Evolutionary conservation across 495 filamentous ascomycete species (phyloP).

Genomic region (Aspergillus funiculosus): DNA sequence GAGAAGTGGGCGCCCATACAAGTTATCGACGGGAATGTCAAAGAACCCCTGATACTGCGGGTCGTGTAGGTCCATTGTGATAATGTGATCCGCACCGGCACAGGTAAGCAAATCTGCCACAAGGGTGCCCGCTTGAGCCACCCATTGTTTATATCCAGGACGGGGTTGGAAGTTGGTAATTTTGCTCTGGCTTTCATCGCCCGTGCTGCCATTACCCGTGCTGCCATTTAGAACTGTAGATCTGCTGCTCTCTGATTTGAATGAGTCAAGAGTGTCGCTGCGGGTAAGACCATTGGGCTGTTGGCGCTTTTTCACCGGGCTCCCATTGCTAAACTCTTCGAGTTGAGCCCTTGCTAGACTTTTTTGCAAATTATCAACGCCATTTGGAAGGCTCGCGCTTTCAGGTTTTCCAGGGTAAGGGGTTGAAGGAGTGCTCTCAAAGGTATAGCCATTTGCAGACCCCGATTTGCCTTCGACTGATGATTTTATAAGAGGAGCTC

Average conservation of each 20-base stretch:
- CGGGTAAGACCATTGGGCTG: slow-evolving; percentile 41
- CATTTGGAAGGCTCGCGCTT: slow-evolving; percentile 56
- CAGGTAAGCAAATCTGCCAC: slow-evolving; percentile 92
- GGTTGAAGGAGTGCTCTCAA: slow-evolving; percentile 86
- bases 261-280: slow-evolving; percentile 58
- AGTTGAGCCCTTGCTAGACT: slow-evolving; percentile 57
- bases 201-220: slow-evolving; percentile 37
- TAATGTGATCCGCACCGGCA: slow-evolving; percentile 92
- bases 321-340: slow-evolving; percentile 47
- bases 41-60: slow-evolving; percentile 99
- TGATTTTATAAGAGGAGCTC: slow-evolving; percentile 75
- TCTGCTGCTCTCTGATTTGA: slow-evolving; percentile 39
- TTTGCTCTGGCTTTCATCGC: slow-evolving; percentile 49
- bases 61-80: slow-evolving; percentile 94
- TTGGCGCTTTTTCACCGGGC: slow-evolving; percentile 38
- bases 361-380: slow-evolving; percentile 58
- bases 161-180: slow-evolving; percentile 65
- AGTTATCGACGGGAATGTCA: slow-evolving; percentile 95
- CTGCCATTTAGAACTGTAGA: slow-evolving; percentile 23
- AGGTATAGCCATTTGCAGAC: slow-evolving; percentile 68
- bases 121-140: slow-evolving; percentile 92
- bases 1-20: slow-evolving; percentile 82
- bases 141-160: slow-evolving; percentile 96
- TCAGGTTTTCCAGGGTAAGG: slow-evolving; percentile 64
- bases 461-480: slow-evolving; percentile 41